These are phyloP conservation scores for Ceratocystiopsis sp. DNA, from an alignment of 2,329 filamentous ascomycete species.

Conservation along the genomic window DNA sequence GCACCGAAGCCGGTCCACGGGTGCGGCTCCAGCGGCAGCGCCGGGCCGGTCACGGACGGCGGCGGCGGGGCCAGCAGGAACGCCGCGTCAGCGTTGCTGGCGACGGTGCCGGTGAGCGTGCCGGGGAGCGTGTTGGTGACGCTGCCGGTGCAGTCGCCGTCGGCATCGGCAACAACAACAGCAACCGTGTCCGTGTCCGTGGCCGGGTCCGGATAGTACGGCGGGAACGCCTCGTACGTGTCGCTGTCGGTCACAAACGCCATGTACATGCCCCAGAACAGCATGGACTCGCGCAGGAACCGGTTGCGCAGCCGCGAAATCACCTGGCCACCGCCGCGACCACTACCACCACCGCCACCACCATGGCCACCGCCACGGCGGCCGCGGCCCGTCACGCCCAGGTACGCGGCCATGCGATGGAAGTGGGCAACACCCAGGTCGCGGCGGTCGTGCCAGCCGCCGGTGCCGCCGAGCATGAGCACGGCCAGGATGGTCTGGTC, in stretches of 20 bases:
- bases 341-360: slow-evolving; percentile 27
- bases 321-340: too few species aligned
- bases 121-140: too few species aligned
- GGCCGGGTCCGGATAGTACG: slow-evolving; percentile 1
- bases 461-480: slow-evolving; percentile 35
- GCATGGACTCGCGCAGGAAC: slow-evolving; percentile 37
- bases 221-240: slow-evolving; percentile 18
- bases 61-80: too few species aligned
- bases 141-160: too few species aligned
- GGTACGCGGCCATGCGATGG: slow-evolving; percentile 25
- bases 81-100: too few species aligned
- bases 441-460: slow-evolving; percentile 34
- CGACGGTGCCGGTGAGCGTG: too few species aligned
- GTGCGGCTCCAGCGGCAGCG: slow-evolving; percentile 21
- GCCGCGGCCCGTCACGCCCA: slow-evolving; percentile 12
- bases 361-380: background rate
- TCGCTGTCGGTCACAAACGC: slow-evolving; percentile 31
- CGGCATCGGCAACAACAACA: too few species aligned
- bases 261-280: slow-evolving; percentile 43
- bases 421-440: slow-evolving; percentile 35
- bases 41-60: background rate
- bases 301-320: background rate
- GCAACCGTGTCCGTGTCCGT: too few species aligned
- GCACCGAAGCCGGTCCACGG: slow-evolving; percentile 31
- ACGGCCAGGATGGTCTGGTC: slow-evolving; percentile 32